Evolutionary conservation across 1,139 yeast species (phyloP), one percentile per base, ranked within the genome.

Genomic region (Saccharomycopsis crataegensis): DNA sequence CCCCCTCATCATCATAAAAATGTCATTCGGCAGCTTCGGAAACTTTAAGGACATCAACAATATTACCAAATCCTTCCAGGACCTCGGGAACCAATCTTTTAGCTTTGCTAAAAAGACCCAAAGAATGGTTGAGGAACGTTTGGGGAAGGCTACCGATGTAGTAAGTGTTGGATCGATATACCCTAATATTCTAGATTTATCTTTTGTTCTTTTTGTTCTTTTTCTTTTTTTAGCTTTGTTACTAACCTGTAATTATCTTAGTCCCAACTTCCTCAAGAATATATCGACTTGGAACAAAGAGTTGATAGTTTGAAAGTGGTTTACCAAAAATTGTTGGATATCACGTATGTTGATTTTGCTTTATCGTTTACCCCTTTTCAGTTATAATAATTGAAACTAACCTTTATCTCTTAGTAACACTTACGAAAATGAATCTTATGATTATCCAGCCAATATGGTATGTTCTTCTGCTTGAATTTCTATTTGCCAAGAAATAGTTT

Each of bases 221-320:
- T 14, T 8, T 17, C 28, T 9, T 31, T 44, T 44, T 9, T 11
- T 8, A 41, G 44, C 44, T 44, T 17, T 8, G n/a, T 16, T 40
- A 48, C 53, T 51, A 51, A 46, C 53, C 36, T 8, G 14, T 14
- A 8, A 11, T 37, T 16, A 17, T 4, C 41, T 8, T 14, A 53
- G 56, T 84, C 93, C 52, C 93, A 87, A 67, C 75, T 89, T 61
- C 96, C 96, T 44, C 80, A 83, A 51, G 96, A 89, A 66, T 88
- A 87, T 67, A 67, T 79, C 38, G 93, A 86, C 58, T 75, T 88
- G 60, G 95, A 91, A 59, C 74, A 74, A 59, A 82, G 82, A 64
- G 82, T 90, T 57, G 94, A 88, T 66, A 82, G 86, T 54, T 77
- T 88, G 65, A 88, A 84, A 67, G 70, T 75, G 42, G 80, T 88